Conservation (phyloP, 306 rosid genomes). For the Aeschynomene evenia region DNA sequence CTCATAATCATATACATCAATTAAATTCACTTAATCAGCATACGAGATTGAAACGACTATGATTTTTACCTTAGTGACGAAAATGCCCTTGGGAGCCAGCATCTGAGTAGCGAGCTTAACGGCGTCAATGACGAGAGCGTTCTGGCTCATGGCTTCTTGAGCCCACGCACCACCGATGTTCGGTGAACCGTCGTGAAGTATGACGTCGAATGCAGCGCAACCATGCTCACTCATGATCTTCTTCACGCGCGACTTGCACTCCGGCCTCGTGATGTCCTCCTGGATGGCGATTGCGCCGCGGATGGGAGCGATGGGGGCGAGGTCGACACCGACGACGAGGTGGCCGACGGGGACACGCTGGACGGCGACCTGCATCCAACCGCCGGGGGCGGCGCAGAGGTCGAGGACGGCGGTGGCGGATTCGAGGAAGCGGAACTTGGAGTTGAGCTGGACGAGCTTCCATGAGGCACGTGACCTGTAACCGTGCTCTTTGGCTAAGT, state of each 20-base stretch:
- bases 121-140: constrained; percentile 78
- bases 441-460: constrained; percentile 84
- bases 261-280: constrained; percentile 80
- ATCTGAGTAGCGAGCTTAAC: constrained; percentile 81
- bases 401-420: constrained; percentile 85
- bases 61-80: constrained; percentile 65
- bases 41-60: not conserved
- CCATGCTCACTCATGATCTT: constrained; percentile 61
- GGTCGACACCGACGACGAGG: constrained; percentile 77
- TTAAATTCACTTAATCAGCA: not conserved
- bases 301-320: constrained; percentile 72
- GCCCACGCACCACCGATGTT: constrained; percentile 96
- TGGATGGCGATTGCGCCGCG: constrained; percentile 71
- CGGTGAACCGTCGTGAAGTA: constrained; percentile 88
- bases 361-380: constrained; percentile 97
- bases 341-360: constrained; percentile 75
- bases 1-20: not conserved
- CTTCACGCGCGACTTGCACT: constrained; percentile 64
- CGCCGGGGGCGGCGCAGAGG: constrained; percentile 99
- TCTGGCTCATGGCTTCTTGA: constrained; percentile 88
- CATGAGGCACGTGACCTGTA: constrained; percentile 92
- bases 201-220: constrained; percentile 54
- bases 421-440: constrained; percentile 65
- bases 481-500: constrained; percentile 87
- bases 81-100: constrained; percentile 77